These are phyloP conservation scores for Yamadazyma insecticola DNA, from an alignment of 805 yeast genomes.

Conservation along the genomic window DNA sequence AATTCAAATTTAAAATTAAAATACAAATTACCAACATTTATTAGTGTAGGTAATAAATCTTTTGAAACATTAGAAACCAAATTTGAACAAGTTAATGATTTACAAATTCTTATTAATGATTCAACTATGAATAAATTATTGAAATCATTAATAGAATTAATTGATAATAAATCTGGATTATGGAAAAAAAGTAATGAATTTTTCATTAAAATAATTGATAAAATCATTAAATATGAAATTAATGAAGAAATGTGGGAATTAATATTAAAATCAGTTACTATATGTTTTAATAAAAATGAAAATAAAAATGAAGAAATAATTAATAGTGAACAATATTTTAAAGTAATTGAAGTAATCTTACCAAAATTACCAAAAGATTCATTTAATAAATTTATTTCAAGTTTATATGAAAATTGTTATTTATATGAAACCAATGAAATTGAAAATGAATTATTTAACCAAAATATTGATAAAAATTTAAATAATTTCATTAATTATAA, in stretches of 20 bases:
- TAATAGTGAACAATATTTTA: constrained; percentile 39
- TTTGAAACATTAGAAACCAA: constrained; percentile 36
- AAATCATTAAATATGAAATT: constrained; percentile 16
- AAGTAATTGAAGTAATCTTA: constrained; percentile 5
- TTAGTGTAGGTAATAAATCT: constrained; percentile 51
- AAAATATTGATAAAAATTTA: constrained; percentile 31
- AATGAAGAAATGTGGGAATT: constrained; percentile 34
- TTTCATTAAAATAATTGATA: constrained; percentile 30
- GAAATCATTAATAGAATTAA: constrained; percentile 49
- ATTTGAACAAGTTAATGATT: constrained; percentile 25
- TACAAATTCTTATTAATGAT: constrained; percentile 37
- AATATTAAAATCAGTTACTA: constrained; percentile 36
- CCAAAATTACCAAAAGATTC: constrained; percentile 13
- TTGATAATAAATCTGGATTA: constrained; percentile 43
- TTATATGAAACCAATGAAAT: constrained; percentile 53
- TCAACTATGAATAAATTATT: constrained; percentile 42
- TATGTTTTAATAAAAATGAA: constrained; percentile 34
- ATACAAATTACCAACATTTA: constrained; percentile 57
- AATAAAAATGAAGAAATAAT: constrained; percentile 33
- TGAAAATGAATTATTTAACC: constrained; percentile 32
- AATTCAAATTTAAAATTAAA: constrained; percentile 25
- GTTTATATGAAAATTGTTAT: constrained; percentile 57
- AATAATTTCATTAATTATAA: constrained; percentile 33
- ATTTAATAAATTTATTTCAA: constrained; percentile 40
- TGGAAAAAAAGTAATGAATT: constrained; percentile 53